phyloP scores from a whole-genome alignment of 345 rosid species.

The Populus davidiana region DNA sequence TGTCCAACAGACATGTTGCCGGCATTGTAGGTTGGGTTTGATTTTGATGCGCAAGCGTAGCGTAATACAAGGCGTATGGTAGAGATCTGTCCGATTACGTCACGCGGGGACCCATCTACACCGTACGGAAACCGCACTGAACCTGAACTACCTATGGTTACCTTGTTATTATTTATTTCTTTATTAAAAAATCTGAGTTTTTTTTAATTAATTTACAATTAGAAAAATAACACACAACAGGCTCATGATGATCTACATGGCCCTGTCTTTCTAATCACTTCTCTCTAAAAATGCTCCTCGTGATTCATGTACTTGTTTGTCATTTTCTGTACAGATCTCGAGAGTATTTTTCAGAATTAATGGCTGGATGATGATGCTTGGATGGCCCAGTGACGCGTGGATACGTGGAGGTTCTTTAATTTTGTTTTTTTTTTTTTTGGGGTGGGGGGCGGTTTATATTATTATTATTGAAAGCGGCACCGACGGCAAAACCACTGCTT shows the following conservation, averaged over 20 bases:
- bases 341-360: not conserved
- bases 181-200: not conserved
- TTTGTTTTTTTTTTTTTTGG: not conserved
- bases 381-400: conserved; percentile 15
- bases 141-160: not conserved
- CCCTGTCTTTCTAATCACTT: conserved; percentile 21
- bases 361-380: conserved; percentile 11
- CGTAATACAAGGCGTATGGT: conserved; percentile 16
- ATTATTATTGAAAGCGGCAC: conserved; percentile 25
- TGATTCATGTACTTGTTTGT: conserved; percentile 35
- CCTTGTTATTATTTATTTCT: no score
- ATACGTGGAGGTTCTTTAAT: not conserved
- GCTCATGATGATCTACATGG: conserved; percentile 36
- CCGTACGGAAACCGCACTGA: not conserved
- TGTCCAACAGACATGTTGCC: conserved; percentile 46
- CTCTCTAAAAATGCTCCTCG: conserved; percentile 24
- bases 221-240: conserved; percentile 10
- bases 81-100: not conserved
- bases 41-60: not conserved
- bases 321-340: conserved; percentile 9
- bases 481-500: conserved; percentile 25
- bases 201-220: no score
- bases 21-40: conserved; percentile 23
- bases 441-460: no score
- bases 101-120: conserved; percentile 13